Conservation (phyloP, 1,139 yeast species). For the Geotrichum klebahnii region DNA sequence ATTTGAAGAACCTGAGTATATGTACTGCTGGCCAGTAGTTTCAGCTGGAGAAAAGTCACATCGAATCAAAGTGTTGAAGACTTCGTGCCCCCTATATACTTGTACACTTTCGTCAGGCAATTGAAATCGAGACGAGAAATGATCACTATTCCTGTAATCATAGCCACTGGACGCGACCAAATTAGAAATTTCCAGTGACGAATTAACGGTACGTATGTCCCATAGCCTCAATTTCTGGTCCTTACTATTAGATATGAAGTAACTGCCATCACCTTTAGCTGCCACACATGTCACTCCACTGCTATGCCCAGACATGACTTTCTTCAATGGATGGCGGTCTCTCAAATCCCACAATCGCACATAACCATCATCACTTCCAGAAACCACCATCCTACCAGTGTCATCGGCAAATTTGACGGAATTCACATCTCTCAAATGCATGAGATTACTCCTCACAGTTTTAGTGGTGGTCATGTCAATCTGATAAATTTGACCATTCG, state of each 20-base stretch:
- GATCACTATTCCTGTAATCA: too few species aligned
- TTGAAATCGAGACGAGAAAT: too few species aligned
- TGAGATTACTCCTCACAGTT: not conserved
- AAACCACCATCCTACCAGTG: constrained; percentile 63
- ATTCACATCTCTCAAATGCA: constrained; percentile 35
- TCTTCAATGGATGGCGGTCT: constrained; percentile 27
- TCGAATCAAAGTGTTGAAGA: constrained; percentile 35
- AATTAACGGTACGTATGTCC: constrained; percentile 33
- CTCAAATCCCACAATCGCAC: constrained; percentile 80
- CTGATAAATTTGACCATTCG: not conserved
- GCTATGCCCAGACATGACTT: constrained; percentile 64
- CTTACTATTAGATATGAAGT: constrained; percentile 35
- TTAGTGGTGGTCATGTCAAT: not conserved
- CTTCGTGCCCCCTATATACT: constrained; percentile 37
- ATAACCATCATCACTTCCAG: constrained; percentile 80
- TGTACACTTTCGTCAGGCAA: constrained; percentile 35
- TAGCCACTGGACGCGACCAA: constrained; percentile 24
- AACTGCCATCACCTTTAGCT: constrained; percentile 32
- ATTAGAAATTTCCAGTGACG: constrained; percentile 7
- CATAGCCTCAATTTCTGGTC: constrained; percentile 38
- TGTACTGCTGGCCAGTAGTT: constrained; percentile 34
- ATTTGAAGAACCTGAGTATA: constrained; percentile 37
- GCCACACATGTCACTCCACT: constrained; percentile 45
- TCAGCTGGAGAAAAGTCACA: constrained; percentile 36
- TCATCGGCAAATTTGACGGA: constrained; percentile 79